Conservation (phyloP, 2,329 filamentous ascomycete species). For the Aspergillus sp. region DNA sequence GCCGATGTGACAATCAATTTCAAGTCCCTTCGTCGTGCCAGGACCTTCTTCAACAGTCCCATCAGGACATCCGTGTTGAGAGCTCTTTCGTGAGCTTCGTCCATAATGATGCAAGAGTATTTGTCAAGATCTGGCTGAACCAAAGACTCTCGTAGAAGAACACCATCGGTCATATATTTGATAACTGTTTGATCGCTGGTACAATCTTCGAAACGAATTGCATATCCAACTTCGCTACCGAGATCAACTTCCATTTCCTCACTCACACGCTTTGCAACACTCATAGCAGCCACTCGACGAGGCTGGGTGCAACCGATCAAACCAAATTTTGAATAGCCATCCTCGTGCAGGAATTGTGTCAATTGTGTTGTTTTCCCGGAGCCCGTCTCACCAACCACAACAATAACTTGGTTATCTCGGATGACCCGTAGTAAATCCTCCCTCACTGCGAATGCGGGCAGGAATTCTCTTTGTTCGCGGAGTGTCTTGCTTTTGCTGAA, state of each 20-base stretch:
- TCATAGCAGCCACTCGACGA: slow-evolving; percentile 95
- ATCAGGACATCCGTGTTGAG: slow-evolving; percentile 96
- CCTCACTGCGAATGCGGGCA: slow-evolving; percentile 92
- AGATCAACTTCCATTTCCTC: slow-evolving; percentile 97
- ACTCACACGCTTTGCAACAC: slow-evolving; percentile 93
- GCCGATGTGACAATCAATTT: slow-evolving; percentile 97
- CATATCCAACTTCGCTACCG: slow-evolving; percentile 85
- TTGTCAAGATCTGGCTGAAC: slow-evolving; percentile 90
- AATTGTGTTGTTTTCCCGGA: slow-evolving; percentile 97
- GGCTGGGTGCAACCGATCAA: slow-evolving; percentile 97
- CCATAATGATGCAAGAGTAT: slow-evolving; percentile 99
- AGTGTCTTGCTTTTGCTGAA: slow-evolving; percentile 92
- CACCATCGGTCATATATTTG: slow-evolving; percentile 99
- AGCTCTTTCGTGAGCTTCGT: slow-evolving; percentile 95
- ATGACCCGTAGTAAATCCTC: slow-evolving; percentile 91
- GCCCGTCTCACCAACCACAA: slow-evolving; percentile 94
- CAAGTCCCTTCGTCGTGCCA: slow-evolving; percentile 80
- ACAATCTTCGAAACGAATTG: slow-evolving; percentile 97
- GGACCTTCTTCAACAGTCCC: slow-evolving; percentile 95
- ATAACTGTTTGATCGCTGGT: slow-evolving; percentile 93
- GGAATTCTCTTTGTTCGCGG: slow-evolving; percentile 83
- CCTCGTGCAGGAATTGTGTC: slow-evolving; percentile 92
- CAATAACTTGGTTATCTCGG: slow-evolving; percentile 92
- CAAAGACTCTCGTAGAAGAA: slow-evolving; percentile 85
- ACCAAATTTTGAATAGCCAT: slow-evolving; percentile 81